A percentile compares a stretch with the other conserved stretches of the same genome.
phyloP scores from a whole-genome alignment of 1,284 basidiomycete genomes.

The Coniferiporia weirii region DNA sequence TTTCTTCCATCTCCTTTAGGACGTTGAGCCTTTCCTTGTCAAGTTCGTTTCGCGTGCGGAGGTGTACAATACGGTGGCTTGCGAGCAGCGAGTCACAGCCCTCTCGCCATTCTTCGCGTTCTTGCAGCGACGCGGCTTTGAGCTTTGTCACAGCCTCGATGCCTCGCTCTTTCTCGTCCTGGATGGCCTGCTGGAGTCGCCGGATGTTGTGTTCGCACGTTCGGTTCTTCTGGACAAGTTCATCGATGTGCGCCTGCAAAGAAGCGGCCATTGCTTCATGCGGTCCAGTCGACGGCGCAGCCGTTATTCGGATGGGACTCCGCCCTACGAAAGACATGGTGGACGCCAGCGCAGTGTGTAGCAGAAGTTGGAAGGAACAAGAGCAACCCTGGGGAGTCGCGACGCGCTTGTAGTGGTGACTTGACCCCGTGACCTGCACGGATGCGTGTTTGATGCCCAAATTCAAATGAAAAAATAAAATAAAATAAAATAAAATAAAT shows the following conservation, averaged over 20 bases:
- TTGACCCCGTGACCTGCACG: too few relatives aligned
- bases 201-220: conserved; percentile 54
- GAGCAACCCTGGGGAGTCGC: too few relatives aligned
- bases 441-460: too few relatives aligned
- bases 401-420: too few relatives aligned
- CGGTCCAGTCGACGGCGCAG: conserved; percentile 31
- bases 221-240: conserved; percentile 59
- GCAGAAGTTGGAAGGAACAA: too few relatives aligned
- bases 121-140: conserved; percentile 44
- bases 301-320: conserved; percentile 11
- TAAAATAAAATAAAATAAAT: too few relatives aligned
- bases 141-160: conserved; percentile 40
- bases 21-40: conserved; percentile 45
- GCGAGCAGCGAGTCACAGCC: conserved; percentile 57
- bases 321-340: conserved; percentile 16
- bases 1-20: conserved; percentile 46
- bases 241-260: conserved; percentile 59
- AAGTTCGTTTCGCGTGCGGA: conserved; percentile 45
- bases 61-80: conserved; percentile 58
- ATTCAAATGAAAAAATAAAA: too few relatives aligned
- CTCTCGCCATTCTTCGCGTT: conserved; percentile 53
- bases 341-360: neutral
- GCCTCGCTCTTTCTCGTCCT: conserved; percentile 38
- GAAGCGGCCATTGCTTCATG: conserved; percentile 48
- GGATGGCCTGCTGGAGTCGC: conserved; percentile 43